Evolutionary conservation across 1,284 basidiomycete species (phyloP).

Genomic region (Wallemia ichthyophaga): DNA sequence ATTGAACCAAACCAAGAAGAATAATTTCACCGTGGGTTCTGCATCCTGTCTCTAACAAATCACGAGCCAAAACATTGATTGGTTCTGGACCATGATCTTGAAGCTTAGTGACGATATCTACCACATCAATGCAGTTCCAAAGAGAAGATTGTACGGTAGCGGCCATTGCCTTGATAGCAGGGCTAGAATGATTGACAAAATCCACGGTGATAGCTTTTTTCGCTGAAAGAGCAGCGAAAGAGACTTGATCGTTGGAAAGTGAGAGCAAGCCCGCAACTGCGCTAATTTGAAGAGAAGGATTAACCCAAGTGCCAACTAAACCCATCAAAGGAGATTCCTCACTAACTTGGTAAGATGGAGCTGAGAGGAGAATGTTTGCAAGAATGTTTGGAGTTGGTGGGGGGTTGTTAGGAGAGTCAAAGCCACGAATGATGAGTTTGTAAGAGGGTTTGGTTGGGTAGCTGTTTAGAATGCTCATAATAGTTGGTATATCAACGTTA

Average conservation of each 20-base stretch:
- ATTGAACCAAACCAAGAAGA: slow-evolving; percentile 70
- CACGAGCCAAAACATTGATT: slow-evolving; percentile 39
- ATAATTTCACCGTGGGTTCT: slow-evolving; percentile 82
- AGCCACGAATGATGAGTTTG: slow-evolving; percentile 14
- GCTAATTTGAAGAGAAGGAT: slow-evolving; percentile 55
- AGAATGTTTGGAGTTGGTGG: slow-evolving; percentile 16
- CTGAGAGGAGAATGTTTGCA: slow-evolving; percentile 16
- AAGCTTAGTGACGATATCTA: slow-evolving; percentile 53
- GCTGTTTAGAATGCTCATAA: slow-evolving; percentile 22
- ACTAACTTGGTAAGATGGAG: slow-evolving; percentile 19
- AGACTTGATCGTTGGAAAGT: slow-evolving; percentile 63
- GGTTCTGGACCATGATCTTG: slow-evolving; percentile 39
- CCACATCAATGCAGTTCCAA: slow-evolving; percentile 80
- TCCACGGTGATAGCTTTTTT: slow-evolving; percentile 53
- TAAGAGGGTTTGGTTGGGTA: slow-evolving; percentile 23
- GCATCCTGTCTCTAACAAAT: slow-evolving; percentile 71
- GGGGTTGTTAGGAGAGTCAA: slow-evolving; percentile 17
- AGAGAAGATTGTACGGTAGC: slow-evolving; percentile 61
- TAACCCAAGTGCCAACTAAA: slow-evolving; percentile 28
- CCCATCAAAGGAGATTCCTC: background rate
- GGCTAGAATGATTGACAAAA: slow-evolving; percentile 46
- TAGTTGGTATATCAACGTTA: background rate
- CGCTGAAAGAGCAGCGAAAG: slow-evolving; percentile 54
- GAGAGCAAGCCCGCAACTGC: slow-evolving; percentile 64
- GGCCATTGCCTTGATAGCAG: slow-evolving; percentile 57